Evolutionary conservation across 2,329 filamentous ascomycete genomes (phyloP).

Genomic region (Exophiala bonariae): DNA sequence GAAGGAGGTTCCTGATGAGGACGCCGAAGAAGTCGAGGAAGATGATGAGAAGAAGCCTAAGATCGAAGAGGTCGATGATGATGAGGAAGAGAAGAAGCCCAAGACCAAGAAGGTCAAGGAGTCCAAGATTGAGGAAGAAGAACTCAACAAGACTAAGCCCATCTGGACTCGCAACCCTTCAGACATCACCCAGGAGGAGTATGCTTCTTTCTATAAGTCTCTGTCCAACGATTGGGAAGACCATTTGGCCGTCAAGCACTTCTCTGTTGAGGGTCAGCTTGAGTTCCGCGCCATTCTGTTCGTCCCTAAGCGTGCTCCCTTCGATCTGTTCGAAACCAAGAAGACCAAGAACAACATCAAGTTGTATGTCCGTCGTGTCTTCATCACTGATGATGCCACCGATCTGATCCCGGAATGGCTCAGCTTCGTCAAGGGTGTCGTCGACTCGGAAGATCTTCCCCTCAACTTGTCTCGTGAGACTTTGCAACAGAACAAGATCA

Average conservation of each 20-base stretch:
- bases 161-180: constrained; percentile 99
- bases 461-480: constrained; percentile 99
- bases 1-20: constrained; percentile 97
- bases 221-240: constrained; percentile 99
- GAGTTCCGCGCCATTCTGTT: constrained; percentile 99
- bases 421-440: constrained; percentile 99
- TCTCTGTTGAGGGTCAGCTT: constrained; percentile 99
- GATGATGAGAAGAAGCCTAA: constrained; percentile 88
- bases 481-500: constrained; percentile 99
- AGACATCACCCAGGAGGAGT: constrained; percentile 95
- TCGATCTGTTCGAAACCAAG: constrained; percentile 99
- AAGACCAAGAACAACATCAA: constrained; percentile 99
- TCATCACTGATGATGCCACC: constrained; percentile 99
- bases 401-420: constrained; percentile 99
- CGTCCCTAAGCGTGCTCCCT: constrained; percentile 98
- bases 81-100: constrained; percentile 85
- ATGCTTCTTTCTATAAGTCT: constrained; percentile 99
- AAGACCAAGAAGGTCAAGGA: constrained; percentile 99
- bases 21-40: constrained; percentile 74
- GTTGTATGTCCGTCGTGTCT: constrained; percentile 99
- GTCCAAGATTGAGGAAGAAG: constrained; percentile 97
- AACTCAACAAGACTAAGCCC: constrained; percentile 99
- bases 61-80: constrained; percentile 88
- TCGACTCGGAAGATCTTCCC: constrained; percentile 98
- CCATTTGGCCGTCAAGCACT: constrained; percentile 99